Base-by-base conservation (phyloP, 2,329 filamentous ascomycete species). In the Microdochium bolleyi region DNA sequence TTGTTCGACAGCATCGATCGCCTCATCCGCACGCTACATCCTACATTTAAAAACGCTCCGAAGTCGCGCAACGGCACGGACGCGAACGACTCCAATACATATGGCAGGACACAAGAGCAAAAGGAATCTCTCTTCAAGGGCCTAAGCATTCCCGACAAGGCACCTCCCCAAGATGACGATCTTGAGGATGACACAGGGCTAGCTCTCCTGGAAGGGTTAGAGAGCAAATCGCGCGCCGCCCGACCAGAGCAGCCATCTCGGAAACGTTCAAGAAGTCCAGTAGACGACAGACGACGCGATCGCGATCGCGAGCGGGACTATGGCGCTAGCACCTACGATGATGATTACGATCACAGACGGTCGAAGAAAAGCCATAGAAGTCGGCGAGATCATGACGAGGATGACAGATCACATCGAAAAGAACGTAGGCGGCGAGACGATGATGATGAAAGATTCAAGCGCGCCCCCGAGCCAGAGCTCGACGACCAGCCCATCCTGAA, bases 81-180 rank as follows among this genome's bases (percentile, higher is more conserved):
- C 60, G 60, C 61, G 9, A 60, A 64, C 1, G 69, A 69, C 19
- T 68, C 70, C 32, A 72, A 73, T 44, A 53, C 68, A 58, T 48
- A 70, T 61, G 51, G 63, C 65, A 63, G 78, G 38, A 66, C 78
- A 1, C 60, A 83, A 2, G 83, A 88, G 57, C 85, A 87, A 66
- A 95, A 94, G 70, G 84, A 87, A 53, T 84, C 88, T 52, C 82
- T 95, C n/a, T 99, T 99, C 70, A 91, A 86, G 61, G 95, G 92
- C 1, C 78, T 99, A 50, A 82, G 91, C 8, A 79, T 99, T 48
- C 90, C 92, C 1, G 92, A 99, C 69, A 86, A 85, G 64, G 79
- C 84, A 30, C 64, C 65, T 1, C 60, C 60, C 25, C 62, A 61
- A 4, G 74, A 73, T 54, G 73, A 72, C 1, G 87, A 89, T 64